These are phyloP conservation scores for Raddia distichophylla DNA, from an alignment of 176 grass and related monocot genomes.

Conservation along the genomic window DNA sequence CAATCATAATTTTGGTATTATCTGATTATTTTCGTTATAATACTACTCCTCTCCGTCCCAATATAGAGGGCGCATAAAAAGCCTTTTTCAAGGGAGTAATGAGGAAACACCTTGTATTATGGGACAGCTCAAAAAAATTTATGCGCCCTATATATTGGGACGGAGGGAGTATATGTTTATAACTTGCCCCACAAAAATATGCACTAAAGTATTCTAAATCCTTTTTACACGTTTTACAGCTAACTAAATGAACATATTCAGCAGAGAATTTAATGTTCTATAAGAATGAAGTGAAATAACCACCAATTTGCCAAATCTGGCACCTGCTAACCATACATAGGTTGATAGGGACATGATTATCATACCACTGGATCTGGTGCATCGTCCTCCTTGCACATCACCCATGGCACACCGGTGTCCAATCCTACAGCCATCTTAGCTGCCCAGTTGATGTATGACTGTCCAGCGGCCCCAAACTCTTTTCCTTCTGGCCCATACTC, in stretches of 20 bases:
- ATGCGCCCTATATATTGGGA: too few species aligned
- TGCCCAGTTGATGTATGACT: slow-evolving; percentile 93
- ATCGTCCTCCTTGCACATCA: slow-evolving; percentile 99
- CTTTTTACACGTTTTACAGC: background rate
- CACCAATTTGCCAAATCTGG: background rate
- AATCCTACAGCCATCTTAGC: slow-evolving; percentile 88
- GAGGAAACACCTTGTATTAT: too few species aligned
- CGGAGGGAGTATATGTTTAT: background rate
- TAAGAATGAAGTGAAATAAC: background rate
- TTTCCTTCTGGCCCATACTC: slow-evolving; percentile 94
- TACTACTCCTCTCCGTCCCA: background rate
- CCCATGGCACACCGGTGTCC: slow-evolving; percentile 90
- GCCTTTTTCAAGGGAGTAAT: too few species aligned
- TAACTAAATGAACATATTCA: background rate
- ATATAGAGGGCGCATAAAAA: too few species aligned
- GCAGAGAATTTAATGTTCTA: background rate
- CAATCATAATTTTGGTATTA: background rate
- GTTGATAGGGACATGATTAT: slow-evolving; percentile 14
- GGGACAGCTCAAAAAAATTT: too few species aligned
- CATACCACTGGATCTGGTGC: slow-evolving; percentile 98
- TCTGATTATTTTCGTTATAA: background rate
- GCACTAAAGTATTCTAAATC: background rate
- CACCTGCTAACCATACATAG: background rate
- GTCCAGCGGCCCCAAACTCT: slow-evolving; percentile 75
- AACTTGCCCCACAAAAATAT: background rate